Conservation (phyloP, 257 asterid species). For the Misopates orontium region DNA sequence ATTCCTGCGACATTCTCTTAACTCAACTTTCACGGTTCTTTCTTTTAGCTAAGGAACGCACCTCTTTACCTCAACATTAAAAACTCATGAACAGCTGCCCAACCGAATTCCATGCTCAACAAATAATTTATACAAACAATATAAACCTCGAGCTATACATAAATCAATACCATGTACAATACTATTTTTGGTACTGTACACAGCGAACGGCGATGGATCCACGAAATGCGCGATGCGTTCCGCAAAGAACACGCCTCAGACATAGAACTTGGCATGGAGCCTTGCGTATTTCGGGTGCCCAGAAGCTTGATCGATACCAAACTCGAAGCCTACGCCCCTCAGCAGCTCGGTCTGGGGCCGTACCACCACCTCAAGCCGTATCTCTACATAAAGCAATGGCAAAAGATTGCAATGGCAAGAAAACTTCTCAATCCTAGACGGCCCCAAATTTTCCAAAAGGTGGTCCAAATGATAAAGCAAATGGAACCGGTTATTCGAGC, state of each 20-base stretch:
- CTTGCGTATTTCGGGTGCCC: conserved; percentile 33
- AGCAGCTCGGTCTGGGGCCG: conserved; percentile 38
- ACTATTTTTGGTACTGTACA: conserved; percentile 11
- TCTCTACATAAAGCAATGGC: conserved; percentile 26
- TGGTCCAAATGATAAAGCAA: conserved; percentile 13
- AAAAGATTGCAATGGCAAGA: conserved; percentile 34
- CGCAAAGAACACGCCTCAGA: background rate
- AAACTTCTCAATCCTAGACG: background rate
- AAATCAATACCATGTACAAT: conserved; percentile 15
- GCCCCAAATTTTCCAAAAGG: background rate
- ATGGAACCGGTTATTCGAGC: conserved; percentile 35
- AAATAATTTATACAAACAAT: background rate
- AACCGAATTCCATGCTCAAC: too few species aligned
- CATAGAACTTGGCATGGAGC: conserved; percentile 14
- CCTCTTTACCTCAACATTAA: too few species aligned
- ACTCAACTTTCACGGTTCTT: too few species aligned
- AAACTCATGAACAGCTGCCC: too few species aligned
- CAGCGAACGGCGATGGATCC: conserved; percentile 39
- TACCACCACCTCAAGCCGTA: conserved; percentile 47
- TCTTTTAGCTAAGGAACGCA: too few species aligned
- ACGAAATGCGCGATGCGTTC: conserved; percentile 25
- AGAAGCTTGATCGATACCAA: conserved; percentile 21
- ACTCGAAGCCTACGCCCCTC: conserved; percentile 45
- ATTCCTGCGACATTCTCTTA: too few species aligned
- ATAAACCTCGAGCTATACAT: too few species aligned